Percentiles rank a stretch among this genome's conserved stretches.
Conservation (phyloP, 192 early-diverging fungal genomes). For the Backusella luteola region DNA sequence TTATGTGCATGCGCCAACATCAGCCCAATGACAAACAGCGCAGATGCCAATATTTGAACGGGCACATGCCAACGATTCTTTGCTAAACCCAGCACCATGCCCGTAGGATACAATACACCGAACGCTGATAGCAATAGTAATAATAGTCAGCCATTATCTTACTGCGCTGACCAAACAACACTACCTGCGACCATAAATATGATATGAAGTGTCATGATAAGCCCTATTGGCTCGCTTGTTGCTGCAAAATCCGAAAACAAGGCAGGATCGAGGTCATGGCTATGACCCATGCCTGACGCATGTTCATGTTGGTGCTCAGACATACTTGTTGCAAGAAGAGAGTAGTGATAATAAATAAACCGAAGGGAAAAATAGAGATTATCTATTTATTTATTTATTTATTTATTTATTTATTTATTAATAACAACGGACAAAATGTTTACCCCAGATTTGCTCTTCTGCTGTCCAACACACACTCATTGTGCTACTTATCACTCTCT, state of each 20-base stretch:
- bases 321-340: background rate
- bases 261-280: conserved; percentile 25
- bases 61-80: conserved; percentile 63
- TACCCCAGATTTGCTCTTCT: background rate
- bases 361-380: background rate
- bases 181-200: conserved; percentile 27
- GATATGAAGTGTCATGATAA: conserved; percentile 35
- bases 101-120: conserved; percentile 36
- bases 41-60: conserved; percentile 48
- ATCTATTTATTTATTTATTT: background rate
- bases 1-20: conserved; percentile 61
- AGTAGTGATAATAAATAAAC: background rate
- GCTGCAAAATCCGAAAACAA: conserved; percentile 27
- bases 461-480: background rate
- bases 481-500: too few relatives aligned
- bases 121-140: conserved; percentile 14
- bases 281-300: conserved; percentile 15
- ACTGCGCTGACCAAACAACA: background rate
- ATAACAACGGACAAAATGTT: background rate
- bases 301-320: conserved; percentile 23
- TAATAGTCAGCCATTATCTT: background rate
- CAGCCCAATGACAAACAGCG: conserved; percentile 49
- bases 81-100: conserved; percentile 58
- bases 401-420: too few relatives aligned
- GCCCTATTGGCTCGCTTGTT: conserved; percentile 34